Evolutionary conservation across 2,329 filamentous ascomycete genomes (phyloP).

Genomic region (Arthrobotrys entomopaga): DNA sequence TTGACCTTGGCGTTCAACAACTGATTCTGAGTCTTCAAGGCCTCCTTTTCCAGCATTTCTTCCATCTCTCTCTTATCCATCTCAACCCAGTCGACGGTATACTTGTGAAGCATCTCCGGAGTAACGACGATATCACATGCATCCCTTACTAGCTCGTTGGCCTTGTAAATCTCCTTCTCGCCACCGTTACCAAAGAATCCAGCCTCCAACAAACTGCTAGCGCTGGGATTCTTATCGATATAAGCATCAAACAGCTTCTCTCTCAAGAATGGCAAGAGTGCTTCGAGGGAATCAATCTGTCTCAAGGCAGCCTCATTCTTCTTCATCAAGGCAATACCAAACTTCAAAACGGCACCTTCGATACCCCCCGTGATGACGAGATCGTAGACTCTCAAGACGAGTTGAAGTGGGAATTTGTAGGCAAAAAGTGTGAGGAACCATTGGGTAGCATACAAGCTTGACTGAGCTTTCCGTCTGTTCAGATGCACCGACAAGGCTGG

Average conservation of each 20-base stretch:
- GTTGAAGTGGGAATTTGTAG: constrained; percentile 94
- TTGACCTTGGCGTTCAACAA: constrained; percentile 80
- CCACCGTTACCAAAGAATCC: constrained; percentile 96
- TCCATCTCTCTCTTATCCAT: constrained; percentile 84
- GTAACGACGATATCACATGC: constrained; percentile 88
- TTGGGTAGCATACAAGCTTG: constrained; percentile 95
- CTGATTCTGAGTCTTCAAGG: constrained; percentile 73
- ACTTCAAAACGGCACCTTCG: constrained; percentile 86
- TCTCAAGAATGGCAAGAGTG: constrained; percentile 88
- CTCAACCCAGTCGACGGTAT: constrained; percentile 91
- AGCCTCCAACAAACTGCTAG: constrained; percentile 91
- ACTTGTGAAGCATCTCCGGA: constrained; percentile 80
- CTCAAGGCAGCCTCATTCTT: constrained; percentile 85
- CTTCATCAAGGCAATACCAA: constrained; percentile 94
- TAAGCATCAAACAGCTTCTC: constrained; percentile 96
- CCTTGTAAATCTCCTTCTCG: constrained; percentile 95
- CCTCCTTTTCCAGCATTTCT: constrained; percentile 81
- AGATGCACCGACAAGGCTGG: constrained; percentile 95
- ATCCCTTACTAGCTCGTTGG: constrained; percentile 91
- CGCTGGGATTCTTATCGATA: constrained; percentile 90
- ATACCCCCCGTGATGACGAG: constrained; percentile 92
- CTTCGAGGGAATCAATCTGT: constrained; percentile 87
- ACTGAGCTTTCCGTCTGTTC: constrained; percentile 83
- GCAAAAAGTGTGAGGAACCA: constrained; percentile 99
- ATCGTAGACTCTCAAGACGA: constrained; percentile 96